Evolutionary conservation across 192 early-diverging fungal species (phyloP).

Genomic region (Helicostylum pulchrum): DNA sequence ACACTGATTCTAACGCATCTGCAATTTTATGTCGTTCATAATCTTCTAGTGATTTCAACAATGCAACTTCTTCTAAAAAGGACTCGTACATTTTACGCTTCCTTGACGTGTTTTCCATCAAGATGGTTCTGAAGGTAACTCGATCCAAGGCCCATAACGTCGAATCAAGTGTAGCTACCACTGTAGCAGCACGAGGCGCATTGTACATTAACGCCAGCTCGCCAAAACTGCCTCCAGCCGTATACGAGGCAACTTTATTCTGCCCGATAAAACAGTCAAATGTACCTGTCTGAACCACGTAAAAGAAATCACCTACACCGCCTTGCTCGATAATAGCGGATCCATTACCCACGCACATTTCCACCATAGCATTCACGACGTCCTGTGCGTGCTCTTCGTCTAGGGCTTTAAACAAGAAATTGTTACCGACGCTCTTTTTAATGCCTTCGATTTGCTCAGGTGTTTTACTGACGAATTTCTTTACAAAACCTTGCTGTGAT

Average conservation of each 20-base stretch:
- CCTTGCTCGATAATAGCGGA: slow-evolving; percentile 91
- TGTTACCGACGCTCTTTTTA: slow-evolving; percentile 72
- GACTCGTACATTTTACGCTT: slow-evolving; percentile 95
- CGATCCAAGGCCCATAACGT: slow-evolving; percentile 97
- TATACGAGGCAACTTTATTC: slow-evolving; percentile 71
- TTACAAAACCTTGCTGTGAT: slow-evolving; percentile 75
- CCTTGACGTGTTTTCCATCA: slow-evolving; percentile 97
- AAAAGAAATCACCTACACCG: slow-evolving; percentile 95
- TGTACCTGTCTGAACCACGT: slow-evolving; percentile 92
- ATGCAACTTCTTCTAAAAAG: slow-evolving; percentile 90
- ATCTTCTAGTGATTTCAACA: slow-evolving; percentile 84
- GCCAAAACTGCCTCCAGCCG: slow-evolving; percentile 89
- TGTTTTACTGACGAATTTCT: slow-evolving; percentile 86
- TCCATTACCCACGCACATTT: slow-evolving; percentile 69
- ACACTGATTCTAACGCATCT: slow-evolving; percentile 92
- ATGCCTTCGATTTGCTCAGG: slow-evolving; percentile 83
- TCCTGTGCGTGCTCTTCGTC: slow-evolving; percentile 95
- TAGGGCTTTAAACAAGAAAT: slow-evolving; percentile 91
- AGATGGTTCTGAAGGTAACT: slow-evolving; percentile 92
- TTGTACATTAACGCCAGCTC: slow-evolving; percentile 99
- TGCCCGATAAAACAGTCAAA: slow-evolving; percentile 88
- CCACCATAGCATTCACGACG: slow-evolving; percentile 95
- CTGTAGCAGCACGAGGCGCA: slow-evolving; percentile 94
- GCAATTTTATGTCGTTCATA: slow-evolving; percentile 99
- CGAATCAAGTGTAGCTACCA: slow-evolving; percentile 78